Evolutionary conservation across 192 early-diverging fungal genomes (phyloP), one percentile per base, ranked within the genome.

Genomic region (Ambispora gerdemannii): DNA sequence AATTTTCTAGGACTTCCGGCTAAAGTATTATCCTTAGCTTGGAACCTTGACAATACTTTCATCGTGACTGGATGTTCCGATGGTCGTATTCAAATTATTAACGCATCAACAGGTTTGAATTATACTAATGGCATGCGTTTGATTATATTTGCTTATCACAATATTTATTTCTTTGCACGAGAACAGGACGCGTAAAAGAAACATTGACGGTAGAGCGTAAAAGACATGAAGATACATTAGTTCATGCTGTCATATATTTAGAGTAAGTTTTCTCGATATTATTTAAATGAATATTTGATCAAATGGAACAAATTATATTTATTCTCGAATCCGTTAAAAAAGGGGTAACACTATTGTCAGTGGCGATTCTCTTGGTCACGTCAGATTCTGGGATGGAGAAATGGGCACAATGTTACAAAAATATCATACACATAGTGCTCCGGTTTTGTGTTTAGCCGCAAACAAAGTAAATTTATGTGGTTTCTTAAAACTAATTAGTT

Each of bases 351-450:
- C 91, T 4, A 82, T 97, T 68, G 89, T 98, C 4, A 86, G 86
- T 58, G 96, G 94, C 25, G 95, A 96, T 79, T 96, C 96, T 4
- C 78, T 93, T 8, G 96, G 96, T 35, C 84, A 90, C 50, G 91
- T 98, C 22, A 83, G 86, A 70, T 96, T 96, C 76, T 98, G 93
- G 93, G 89, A 95, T 76, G 78, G 81, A 30, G 70, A 77, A 8
- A 78, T 82, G 72, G 86, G 83, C 25, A 91, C 90, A 19, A 76
- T 92, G 27, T 75, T 83, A 59, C 89, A 92, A 71, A 84, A 83
- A 7, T 79, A 94, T 61, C 22, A 38, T 25, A 86, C 90, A 2
- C 93, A 96, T 63, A 84, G 80, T 32, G 94, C 96, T 0, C 94
- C 96, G 77, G 92, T 97, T 31, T 84, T 98, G 4, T 93, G 92